Evolutionary conservation across 257 asterid species (phyloP).

Genomic region (Capsicum chinense): DNA sequence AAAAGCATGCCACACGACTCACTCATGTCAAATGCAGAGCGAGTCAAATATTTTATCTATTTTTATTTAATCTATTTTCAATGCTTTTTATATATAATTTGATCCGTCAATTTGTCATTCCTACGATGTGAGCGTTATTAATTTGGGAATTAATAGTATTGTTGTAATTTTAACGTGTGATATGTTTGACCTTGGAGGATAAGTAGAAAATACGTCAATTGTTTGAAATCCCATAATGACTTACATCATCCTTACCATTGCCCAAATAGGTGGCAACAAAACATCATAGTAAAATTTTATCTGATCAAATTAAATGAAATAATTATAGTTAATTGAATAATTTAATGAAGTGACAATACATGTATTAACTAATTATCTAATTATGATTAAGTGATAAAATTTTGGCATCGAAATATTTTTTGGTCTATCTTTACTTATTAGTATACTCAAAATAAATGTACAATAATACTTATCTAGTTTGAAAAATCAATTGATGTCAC

Average conservation of each 20-base stretch:
- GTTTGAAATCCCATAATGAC: not conserved
- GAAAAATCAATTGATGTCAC: too few species aligned
- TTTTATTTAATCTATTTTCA: not conserved
- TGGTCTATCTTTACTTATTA: too few species aligned
- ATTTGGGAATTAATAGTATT: not conserved
- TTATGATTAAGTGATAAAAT: not conserved
- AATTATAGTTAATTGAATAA: not conserved
- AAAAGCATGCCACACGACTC: not conserved
- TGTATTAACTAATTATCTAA: not conserved
- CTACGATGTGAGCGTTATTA: not conserved
- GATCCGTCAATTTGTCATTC: too few species aligned
- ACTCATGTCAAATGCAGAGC: not conserved
- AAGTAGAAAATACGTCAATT: not conserved
- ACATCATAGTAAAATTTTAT: not conserved
- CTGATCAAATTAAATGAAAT: not conserved
- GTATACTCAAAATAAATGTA: too few species aligned
- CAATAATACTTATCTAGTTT: too few species aligned
- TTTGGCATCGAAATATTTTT: not conserved
- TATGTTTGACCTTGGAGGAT: not conserved
- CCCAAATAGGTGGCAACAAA: not conserved
- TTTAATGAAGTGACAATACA: not conserved
- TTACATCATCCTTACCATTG: not conserved
- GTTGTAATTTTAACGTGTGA: not conserved
- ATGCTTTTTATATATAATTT: too few species aligned
- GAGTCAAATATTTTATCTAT: not conserved